Evolutionary conservation across 768 basidiomycete genomes (phyloP), one percentile per base, ranked within the genome.

Genomic region (Naematelia encephala): DNA sequence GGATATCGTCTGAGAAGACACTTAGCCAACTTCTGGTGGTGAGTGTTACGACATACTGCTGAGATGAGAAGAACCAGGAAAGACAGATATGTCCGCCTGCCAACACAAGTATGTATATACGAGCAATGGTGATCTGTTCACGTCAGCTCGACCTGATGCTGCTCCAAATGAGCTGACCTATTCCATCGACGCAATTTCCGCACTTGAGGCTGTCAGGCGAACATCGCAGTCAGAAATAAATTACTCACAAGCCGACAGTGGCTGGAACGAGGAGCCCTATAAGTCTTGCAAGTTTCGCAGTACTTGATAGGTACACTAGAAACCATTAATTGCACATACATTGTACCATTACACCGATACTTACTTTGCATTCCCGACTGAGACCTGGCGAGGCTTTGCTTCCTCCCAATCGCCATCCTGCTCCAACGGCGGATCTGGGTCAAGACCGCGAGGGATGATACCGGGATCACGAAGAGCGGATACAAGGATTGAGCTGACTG

Each of bases 141-240:
- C 45, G 44, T 44, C 13, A 54, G 44, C 45, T 47, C 16, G 22
- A 28, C 11, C n/a, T 16, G 34, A 3, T 19, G 13, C 19, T 85
- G 88, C 87, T 89, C 72, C 87, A 86, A 62, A 87, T 89, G 72
- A 91, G 90, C 72, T 93, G 89, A 75, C 94, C 92, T 64, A 93
- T 97, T 10, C 87, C 87, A 64, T 97, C 93, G 14, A 97, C 91
- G 71, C 94, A 99, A 73, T 98, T 98, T 68, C 96, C 91, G 73
- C 94, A 99, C 88, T 93, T 65, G 1, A 53, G 4, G 21, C 30
- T 30, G 29, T 56, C 29, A 60, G 56, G 61, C 46, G 30, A 47
- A n/a, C n/a, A n/a, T n/a, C n/a, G 22, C 42, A 10, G 42, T 12
- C 3, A 28, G 27, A 29, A 12, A 13, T n/a, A 8, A 8, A n/a